Evolutionary conservation across 148 eudicot species (phyloP), one percentile per base, ranked within the genome.

Genomic region (Heliosperma pusillum): DNA sequence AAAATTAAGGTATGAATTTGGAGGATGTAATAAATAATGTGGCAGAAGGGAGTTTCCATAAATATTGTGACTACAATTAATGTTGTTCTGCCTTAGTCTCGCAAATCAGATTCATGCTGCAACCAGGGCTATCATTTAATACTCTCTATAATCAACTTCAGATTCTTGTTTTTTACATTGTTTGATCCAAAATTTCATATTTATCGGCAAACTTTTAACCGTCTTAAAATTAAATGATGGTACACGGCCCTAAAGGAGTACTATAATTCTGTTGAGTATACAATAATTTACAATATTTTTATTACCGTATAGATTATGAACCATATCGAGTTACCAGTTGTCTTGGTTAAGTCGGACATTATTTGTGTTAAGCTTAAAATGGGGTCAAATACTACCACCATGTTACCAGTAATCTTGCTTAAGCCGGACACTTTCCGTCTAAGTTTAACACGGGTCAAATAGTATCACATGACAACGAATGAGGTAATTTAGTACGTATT

Each of bases 41-140:
- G 68, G 69, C 58, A 53, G 69, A 66, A 66, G 29, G 1, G 53
- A 33, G 30, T 53, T 65, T 30, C 58, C 50, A 76, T 76, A 65
- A 52, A 75, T 68, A 68, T n/a, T 40, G 70, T 20, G 70, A 66
- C 52, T 33, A 36, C 26, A 45, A 68, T 68, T 20, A 68, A 68
- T 68, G 55, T 68, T 68, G 55, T 68, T 45, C 69, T 30, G 45
- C 21, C 22, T 47, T 11, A 47, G 53, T 17, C 44, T 29, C n/a
- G 17, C 71, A 68, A 42, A 68, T 45, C 71, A 68, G 47, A 42
- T 42, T 68, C 56, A 68, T 44, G 22, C 71, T 68, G 71, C 71
- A 10, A 68, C 26, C 19, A 45, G 71, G 17, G 10, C 30, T 68
- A 17, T 19, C 30, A 68, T 68, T 68, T 5, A 68, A 9, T 44